These are phyloP conservation scores for Aspergillus sp. DNA, from an alignment of 2,329 filamentous ascomycete species.

Conservation along the genomic window DNA sequence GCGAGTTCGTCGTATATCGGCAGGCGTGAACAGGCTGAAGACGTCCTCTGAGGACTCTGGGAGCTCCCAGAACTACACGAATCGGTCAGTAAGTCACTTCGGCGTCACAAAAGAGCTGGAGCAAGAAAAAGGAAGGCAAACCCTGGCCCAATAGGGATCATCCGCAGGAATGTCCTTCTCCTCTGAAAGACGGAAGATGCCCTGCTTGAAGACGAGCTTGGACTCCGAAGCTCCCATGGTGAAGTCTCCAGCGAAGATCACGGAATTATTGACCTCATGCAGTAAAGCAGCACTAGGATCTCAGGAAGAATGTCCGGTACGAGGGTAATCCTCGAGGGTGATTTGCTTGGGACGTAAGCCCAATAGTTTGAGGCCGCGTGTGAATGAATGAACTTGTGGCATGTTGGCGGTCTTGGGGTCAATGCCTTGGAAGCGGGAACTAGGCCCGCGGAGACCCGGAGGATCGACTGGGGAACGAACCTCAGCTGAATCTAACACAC, in stretches of 20 bases:
- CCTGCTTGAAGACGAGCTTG: constrained; percentile 97
- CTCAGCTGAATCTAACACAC: not conserved
- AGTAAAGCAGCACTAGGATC: constrained; percentile 10
- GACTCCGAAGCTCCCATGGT: constrained; percentile 96
- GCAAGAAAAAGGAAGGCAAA: constrained; percentile 49
- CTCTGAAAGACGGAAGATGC: constrained; percentile 95
- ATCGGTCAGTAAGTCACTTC: not conserved
- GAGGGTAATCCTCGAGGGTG: not conserved
- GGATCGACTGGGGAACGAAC: constrained; percentile 7
- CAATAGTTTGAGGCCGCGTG: constrained; percentile 14
- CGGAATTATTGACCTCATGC: constrained; percentile 28
- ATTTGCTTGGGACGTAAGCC: constrained; percentile 2
- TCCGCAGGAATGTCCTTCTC: constrained; percentile 82
- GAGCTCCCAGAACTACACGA: constrained; percentile 85
- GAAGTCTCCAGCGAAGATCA: constrained; percentile 31
- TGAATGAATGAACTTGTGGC: constrained; percentile 18
- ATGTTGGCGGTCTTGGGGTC: constrained; percentile 22
- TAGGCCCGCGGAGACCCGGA: constrained; percentile 16
- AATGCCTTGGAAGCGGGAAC: constrained; percentile 22
- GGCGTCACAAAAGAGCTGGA: not conserved
- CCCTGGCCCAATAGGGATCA: constrained; percentile 90
- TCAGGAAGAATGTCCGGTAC: not conserved
- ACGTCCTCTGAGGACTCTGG: constrained; percentile 95
- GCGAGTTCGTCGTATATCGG: constrained; percentile 83
- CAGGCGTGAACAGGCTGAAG: constrained; percentile 90